Conservation (phyloP, 2,329 filamentous ascomycete species). For the Ambrosiella beaveri region DNA sequence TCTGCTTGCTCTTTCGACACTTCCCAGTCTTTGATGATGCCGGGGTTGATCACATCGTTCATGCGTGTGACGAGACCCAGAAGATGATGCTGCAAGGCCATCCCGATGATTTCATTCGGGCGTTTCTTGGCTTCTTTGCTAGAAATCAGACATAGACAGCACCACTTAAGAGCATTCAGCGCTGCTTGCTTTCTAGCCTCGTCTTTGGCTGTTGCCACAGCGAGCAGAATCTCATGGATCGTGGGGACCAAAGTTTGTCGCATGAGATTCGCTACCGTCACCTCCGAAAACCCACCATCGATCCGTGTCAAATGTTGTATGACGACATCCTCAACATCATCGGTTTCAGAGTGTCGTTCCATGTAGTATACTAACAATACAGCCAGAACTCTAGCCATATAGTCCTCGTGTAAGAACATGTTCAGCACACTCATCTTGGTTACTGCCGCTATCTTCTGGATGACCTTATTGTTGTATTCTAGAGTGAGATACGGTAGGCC, state of each 20-base stretch:
- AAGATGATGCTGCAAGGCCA: slow-evolving; percentile 68
- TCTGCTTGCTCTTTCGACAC: slow-evolving; percentile 51
- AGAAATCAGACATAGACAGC: slow-evolving; percentile 25
- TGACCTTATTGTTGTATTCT: slow-evolving; percentile 56
- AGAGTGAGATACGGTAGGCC: slow-evolving; percentile 78
- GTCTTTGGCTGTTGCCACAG: slow-evolving; percentile 53
- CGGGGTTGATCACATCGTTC: slow-evolving; percentile 55
- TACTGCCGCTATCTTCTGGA: slow-evolving; percentile 65
- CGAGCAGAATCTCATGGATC: slow-evolving; percentile 59
- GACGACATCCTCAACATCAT: slow-evolving; percentile 44
- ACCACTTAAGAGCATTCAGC: slow-evolving; percentile 28
- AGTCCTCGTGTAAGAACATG: slow-evolving; percentile 15
- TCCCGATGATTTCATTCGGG: slow-evolving; percentile 41
- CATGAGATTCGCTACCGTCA: slow-evolving; percentile 50
- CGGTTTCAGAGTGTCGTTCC: slow-evolving; percentile 29
- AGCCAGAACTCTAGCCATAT: slow-evolving; percentile 41
- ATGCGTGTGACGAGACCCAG: slow-evolving; percentile 75
- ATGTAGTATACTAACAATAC: slow-evolving; percentile 41
- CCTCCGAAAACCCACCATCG: slow-evolving; percentile 50
- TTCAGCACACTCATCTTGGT: slow-evolving; percentile 18
- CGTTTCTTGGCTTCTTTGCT: slow-evolving; percentile 29
- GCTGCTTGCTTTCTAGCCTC: slow-evolving; percentile 33
- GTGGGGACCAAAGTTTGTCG: slow-evolving; percentile 58
- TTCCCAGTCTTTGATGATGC: slow-evolving; percentile 24
- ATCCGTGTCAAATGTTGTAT: slow-evolving; percentile 52